phyloP scores from a whole-genome alignment of 805 yeast genomes.

The Starmerella davenportii region DNA sequence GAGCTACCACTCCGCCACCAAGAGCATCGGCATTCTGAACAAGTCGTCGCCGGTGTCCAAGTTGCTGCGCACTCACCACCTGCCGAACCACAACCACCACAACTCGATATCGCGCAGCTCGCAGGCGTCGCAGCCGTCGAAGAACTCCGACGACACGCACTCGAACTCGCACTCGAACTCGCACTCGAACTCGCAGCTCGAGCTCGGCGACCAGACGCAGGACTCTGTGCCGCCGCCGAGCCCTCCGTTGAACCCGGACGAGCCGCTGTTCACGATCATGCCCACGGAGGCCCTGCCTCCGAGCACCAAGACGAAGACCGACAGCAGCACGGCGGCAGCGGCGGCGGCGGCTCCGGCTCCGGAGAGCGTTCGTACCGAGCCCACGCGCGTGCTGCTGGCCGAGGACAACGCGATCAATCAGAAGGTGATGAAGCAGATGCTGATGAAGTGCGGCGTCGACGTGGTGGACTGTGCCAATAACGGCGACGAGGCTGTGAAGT shows the following conservation, averaged over 20 bases:
- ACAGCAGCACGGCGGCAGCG: not conserved
- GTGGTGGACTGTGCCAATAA: conserved; percentile 65
- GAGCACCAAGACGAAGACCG: not conserved
- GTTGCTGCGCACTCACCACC: not conserved
- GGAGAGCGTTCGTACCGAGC: not conserved
- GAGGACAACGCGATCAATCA: conserved; percentile 83
- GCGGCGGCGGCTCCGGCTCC: not conserved
- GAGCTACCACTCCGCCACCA: not conserved
- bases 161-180: not conserved
- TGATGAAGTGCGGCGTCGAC: conserved; percentile 55
- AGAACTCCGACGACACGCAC: not conserved
- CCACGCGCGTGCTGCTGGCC: conserved; percentile 48
- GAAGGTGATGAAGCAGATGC: conserved; percentile 76
- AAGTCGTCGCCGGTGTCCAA: not conserved
- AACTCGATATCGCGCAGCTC: not conserved
- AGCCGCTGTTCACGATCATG: not conserved
- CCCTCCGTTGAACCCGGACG: not conserved
- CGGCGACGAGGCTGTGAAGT: conserved; percentile 69
- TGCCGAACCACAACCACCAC: not conserved
- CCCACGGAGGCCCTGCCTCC: not conserved
- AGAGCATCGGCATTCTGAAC: not conserved
- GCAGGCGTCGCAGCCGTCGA: not conserved
- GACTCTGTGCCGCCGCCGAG: not conserved
- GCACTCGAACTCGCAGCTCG: not conserved
- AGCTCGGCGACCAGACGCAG: not conserved